Evolutionary conservation across 257 asterid genomes (phyloP), one percentile per base, ranked within the genome.

Genomic region (Ligustrum vulgare): DNA sequence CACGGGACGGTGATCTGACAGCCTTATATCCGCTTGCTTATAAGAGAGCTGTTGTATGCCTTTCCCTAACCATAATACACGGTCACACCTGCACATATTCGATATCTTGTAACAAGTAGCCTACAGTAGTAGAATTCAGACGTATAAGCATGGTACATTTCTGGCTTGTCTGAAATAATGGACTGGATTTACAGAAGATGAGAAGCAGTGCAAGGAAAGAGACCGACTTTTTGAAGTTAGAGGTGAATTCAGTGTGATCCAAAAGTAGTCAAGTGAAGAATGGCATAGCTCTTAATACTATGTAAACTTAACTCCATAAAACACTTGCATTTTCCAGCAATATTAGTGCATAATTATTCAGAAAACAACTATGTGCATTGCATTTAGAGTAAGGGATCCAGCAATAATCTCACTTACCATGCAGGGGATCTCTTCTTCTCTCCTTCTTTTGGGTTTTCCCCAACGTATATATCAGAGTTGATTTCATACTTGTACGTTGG

Each of bases 341-440:
- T 13, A 45, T 45, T 13, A n/a, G 6, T 45, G 54, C 54, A n/a
- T n/a, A 60, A 25, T 23, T 13, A 8, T 3, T 25, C 18, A 8
- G 67, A 60, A 2, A 9, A 60, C 8, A 22, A 60, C 35, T 23
- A 2, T 23, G 67, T 60, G 33, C 33, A 60, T 25, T 60, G 33
- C 33, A 60, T 25, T 60, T 60, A 23, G 67, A 60, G 18, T 60
- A 60, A 60, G 67, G 67, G 34, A 60, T 60, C 33, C 8, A 25
- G 67, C 67, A 60, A 76, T 22, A 31, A 33, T 73, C 43, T 13
- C 1, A 56, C 88, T 89, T 84, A 91, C 98, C 98, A 92, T 32
- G 98, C 98, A 37, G 98, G 97, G 39, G 97, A 87, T 84, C 98
- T 84, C 87, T 82, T 93, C 87, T 93, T 93, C 77, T 90, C 97